Base-by-base conservation (phyloP, 176 grass and related monocot species). In the Pontederia paniculata region DNA sequence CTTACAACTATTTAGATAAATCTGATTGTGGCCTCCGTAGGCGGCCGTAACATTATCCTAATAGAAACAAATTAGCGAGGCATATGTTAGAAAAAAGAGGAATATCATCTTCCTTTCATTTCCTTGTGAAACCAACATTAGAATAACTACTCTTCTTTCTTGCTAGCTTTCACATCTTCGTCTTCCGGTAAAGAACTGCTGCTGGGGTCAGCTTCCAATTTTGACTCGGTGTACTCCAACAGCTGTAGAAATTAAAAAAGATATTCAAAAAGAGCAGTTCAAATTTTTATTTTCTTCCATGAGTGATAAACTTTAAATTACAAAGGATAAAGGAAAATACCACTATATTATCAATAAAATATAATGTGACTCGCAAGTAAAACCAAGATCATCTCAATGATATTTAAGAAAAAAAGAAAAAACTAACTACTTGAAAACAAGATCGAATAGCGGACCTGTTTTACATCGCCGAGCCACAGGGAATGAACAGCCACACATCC, bases 381-480 rank as follows among this genome's bases (percentile, higher is more conserved):
- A 37, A 37, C 28, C 7, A 37, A 2, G 28, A 37, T 37, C 28
- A 37, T 37, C 28, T 37, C 28, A 37, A 37, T 5, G 3, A 37
- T 37, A 9, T 22, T 12, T 56, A 12, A 14, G 1, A 1, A 50
- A 50, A 50, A 50, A 18, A 13, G 3, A 21, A 15, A 12, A 22
- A 11, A 21, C 12, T 19, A 54, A 52, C 3, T 16, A 70, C 49
- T 20, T 5, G 9, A 10, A 42, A 66, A 2, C 10, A 60, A 48
- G 10, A 15, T 31, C 1, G 18, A 57, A 66, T 37, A 37, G 58
- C 84, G 43, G 47, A 97, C 91, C 71, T 54, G 74, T 55, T 83
- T 90, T 64, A 84, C 91, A 81, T 97, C 91, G 9, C 80, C 70
- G 44, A 87, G 75, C 86, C 79, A 90, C 23, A 97, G 45, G 71